phyloP scores from a whole-genome alignment of 2,329 filamentous ascomycete species.

The Beauveria bassiana region DNA sequence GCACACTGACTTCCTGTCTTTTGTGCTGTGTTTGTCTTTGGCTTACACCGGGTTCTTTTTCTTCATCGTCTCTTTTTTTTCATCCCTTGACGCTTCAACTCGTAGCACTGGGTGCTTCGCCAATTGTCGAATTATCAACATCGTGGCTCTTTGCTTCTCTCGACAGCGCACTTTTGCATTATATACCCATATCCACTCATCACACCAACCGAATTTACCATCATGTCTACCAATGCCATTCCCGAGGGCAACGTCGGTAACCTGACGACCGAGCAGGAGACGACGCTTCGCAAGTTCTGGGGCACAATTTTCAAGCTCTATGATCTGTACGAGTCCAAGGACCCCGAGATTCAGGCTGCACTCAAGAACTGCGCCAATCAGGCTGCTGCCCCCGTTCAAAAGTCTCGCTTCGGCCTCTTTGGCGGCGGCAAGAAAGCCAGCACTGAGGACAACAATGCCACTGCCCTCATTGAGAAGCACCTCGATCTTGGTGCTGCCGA shows the following conservation, averaged over 20 bases:
- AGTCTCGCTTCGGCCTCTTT: slow-evolving; percentile 60
- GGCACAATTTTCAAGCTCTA: slow-evolving; percentile 16
- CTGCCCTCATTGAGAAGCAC: slow-evolving; percentile 7
- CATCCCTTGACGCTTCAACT: neutral
- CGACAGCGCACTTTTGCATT: neutral
- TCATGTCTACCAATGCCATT: neutral
- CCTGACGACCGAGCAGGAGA: slow-evolving; percentile 18
- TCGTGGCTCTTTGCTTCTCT: neutral
- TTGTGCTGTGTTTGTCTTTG: neutral
- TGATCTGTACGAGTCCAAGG: slow-evolving; percentile 15
- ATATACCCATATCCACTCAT: neutral
- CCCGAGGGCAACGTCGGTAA: slow-evolving; percentile 16
- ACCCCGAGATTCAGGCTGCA: slow-evolving; percentile 18
- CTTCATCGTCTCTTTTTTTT: neutral
- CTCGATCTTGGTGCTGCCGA: slow-evolving; percentile 22
- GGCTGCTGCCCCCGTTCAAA: slow-evolving; percentile 46
- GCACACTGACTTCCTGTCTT: neutral
- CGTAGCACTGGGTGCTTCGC: neutral
- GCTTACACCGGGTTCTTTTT: neutral
- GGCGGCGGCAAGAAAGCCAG: slow-evolving; percentile 35
- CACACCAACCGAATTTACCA: neutral
- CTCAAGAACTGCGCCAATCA: slow-evolving; percentile 22
- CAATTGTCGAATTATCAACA: neutral
- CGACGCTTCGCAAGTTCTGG: slow-evolving; percentile 20
- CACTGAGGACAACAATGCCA: slow-evolving; percentile 27